Percentiles rank a stretch among this genome's conserved stretches.
Conservation (phyloP, 495 filamentous ascomycete species). For the Durotheca rogersii region DNA sequence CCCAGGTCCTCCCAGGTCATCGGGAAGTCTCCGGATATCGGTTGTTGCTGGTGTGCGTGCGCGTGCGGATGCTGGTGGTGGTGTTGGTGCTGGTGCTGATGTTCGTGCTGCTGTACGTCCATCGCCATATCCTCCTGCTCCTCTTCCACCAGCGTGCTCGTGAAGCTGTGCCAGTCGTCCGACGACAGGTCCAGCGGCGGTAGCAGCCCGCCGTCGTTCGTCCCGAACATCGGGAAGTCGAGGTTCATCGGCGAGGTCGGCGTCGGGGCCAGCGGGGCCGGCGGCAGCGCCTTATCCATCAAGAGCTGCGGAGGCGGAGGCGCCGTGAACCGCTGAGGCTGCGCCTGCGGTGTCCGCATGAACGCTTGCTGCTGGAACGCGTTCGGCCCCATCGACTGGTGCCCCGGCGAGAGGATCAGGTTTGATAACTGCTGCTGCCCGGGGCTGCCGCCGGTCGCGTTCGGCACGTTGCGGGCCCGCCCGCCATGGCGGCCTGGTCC, state of each 20-base stretch:
- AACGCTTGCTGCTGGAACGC: conserved; percentile 31
- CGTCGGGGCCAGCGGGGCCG: conserved; percentile 31
- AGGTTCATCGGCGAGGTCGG: conserved; percentile 34
- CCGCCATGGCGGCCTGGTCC: conserved; percentile 16
- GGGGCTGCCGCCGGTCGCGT: conserved; percentile 5
- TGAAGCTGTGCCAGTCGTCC: conserved; percentile 35
- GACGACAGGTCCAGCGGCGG: conserved; percentile 24
- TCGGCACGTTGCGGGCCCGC: conserved; percentile 16
- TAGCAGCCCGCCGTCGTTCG: conserved; percentile 16
- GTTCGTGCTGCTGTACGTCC: not conserved
- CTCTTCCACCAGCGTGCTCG: conserved; percentile 34
- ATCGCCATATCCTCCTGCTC: conserved; percentile 1
- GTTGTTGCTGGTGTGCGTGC: conserved; percentile 20
- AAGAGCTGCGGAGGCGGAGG: conserved; percentile 13
- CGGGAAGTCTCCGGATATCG: conserved; percentile 26
- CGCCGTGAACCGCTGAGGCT: conserved; percentile 13
- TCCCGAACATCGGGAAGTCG: conserved; percentile 29
- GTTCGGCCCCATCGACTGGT: too few species aligned
- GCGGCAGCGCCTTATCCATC: conserved; percentile 34
- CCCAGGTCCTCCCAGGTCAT: conserved; percentile 35
- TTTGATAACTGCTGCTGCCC: conserved; percentile 10
- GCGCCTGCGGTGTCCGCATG: conserved; percentile 19
- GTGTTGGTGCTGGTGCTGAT: conserved; percentile 8
- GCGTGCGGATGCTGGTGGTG: conserved; percentile 1
- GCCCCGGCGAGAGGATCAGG: conserved; percentile 12